These are phyloP conservation scores for Cucumis hystrix DNA, from an alignment of 306 rosid species.

Conservation along the genomic window DNA sequence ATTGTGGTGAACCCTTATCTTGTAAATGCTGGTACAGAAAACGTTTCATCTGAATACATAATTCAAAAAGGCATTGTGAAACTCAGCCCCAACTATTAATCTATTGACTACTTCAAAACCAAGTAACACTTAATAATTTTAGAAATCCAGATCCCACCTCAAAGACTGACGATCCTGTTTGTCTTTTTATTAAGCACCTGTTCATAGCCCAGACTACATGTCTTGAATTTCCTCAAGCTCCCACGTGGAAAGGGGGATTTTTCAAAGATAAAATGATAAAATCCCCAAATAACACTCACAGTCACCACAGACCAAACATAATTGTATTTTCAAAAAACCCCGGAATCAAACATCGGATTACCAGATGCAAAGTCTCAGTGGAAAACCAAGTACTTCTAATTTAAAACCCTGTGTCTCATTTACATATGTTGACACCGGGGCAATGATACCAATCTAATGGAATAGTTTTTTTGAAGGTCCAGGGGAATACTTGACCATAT, in stretches of 20 bases:
- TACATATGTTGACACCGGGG: neutral
- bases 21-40: neutral
- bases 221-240: neutral
- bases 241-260: neutral
- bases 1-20: neutral
- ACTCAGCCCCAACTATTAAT: neutral
- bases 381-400: neutral
- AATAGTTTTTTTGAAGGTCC: neutral
- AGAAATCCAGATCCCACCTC: neutral
- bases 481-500: neutral
- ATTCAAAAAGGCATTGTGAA: neutral
- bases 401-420: neutral
- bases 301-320: neutral
- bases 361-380: neutral
- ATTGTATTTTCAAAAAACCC: neutral
- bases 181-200: neutral
- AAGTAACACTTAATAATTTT: neutral
- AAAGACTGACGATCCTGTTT: neutral
- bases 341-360: neutral
- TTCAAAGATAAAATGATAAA: neutral
- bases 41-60: neutral
- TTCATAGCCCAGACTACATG: neutral
- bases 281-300: neutral
- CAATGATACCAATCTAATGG: neutral
- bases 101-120: neutral